phyloP scores from a whole-genome alignment of 306 rosid species.

The Arachis hypogaea region DNA sequence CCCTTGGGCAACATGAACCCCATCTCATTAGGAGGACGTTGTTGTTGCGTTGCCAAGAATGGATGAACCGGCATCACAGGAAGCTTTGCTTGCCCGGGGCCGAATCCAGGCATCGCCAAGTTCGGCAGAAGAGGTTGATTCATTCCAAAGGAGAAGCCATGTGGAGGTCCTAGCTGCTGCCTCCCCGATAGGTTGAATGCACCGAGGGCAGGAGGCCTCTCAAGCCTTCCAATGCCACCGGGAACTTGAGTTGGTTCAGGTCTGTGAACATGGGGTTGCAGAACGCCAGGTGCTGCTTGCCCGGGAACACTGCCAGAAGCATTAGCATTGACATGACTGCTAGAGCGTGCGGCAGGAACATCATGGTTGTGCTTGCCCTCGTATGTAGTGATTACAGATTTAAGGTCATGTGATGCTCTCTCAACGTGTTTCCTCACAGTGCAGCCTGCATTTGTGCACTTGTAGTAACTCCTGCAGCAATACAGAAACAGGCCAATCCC shows the following conservation, averaged over 20 bases:
- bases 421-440: slow-evolving; percentile 96
- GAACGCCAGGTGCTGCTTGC: slow-evolving; percentile 54
- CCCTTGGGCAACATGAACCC: slow-evolving; percentile 82
- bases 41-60: slow-evolving; percentile 56
- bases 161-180: slow-evolving; percentile 67
- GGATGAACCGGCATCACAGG: slow-evolving; percentile 70
- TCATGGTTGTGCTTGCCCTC: slow-evolving; percentile 98
- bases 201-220: slow-evolving; percentile 58
- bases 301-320: slow-evolving; percentile 41
- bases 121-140: slow-evolving; percentile 66
- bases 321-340: slow-evolving; percentile 75
- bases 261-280: slow-evolving; percentile 60
- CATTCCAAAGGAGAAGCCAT: slow-evolving; percentile 78
- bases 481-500: slow-evolving; percentile 27
- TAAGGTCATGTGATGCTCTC: slow-evolving; percentile 92
- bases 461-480: slow-evolving; percentile 91
- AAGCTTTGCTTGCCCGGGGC: slow-evolving; percentile 61
- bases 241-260: slow-evolving; percentile 72
- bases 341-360: slow-evolving; percentile 87
- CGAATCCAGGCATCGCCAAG: slow-evolving; percentile 67
- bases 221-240: slow-evolving; percentile 64
- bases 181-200: slow-evolving; percentile 67
- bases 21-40: slow-evolving; percentile 53
- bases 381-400: slow-evolving; percentile 90
- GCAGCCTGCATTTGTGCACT: slow-evolving; percentile 93